A percentile compares a stretch with the other conserved stretches of the same genome.
Evolutionary conservation across 768 basidiomycete genomes (phyloP).

Genomic region (Butyriboletus loyo): DNA sequence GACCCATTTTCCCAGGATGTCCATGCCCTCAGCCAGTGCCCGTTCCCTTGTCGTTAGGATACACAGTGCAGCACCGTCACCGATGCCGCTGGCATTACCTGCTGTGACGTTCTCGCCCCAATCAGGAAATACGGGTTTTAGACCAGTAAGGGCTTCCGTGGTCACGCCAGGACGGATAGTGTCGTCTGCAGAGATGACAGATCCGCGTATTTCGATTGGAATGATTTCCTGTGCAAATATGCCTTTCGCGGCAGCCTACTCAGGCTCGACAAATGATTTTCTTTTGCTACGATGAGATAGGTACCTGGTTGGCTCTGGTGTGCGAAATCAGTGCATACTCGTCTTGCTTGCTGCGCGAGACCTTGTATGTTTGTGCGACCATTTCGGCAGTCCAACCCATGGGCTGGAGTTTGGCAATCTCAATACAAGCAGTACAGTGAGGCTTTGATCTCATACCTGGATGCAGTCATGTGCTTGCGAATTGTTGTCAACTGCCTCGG

Average conservation of each 20-base stretch:
- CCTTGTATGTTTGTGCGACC: slow-evolving; percentile 76
- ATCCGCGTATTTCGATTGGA: slow-evolving; percentile 73
- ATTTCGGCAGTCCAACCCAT: slow-evolving; percentile 97
- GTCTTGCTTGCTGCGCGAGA: slow-evolving; percentile 82
- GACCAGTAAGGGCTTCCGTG: slow-evolving; percentile 63
- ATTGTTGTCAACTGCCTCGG: slow-evolving; percentile 53
- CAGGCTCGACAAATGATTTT: background rate
- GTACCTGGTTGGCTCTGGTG: slow-evolving; percentile 67
- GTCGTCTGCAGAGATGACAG: slow-evolving; percentile 70
- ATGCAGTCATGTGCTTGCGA: slow-evolving; percentile 72
- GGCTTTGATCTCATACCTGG: slow-evolving; percentile 38
- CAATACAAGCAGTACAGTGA: background rate
- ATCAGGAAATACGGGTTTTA: slow-evolving; percentile 86
- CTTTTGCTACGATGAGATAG: background rate
- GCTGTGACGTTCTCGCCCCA: slow-evolving; percentile 74
- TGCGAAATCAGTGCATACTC: slow-evolving; percentile 88
- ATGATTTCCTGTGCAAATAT: slow-evolving; percentile 87
- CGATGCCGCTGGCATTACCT: slow-evolving; percentile 85
- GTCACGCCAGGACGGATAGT: slow-evolving; percentile 87
- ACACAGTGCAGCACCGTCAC: slow-evolving; percentile 88
- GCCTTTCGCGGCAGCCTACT: slow-evolving; percentile 62
- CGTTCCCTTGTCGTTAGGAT: slow-evolving; percentile 77
- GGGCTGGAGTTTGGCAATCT: slow-evolving; percentile 44
- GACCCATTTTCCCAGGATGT: slow-evolving; percentile 82
- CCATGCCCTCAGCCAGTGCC: slow-evolving; percentile 74